A percentile compares a stretch with the other conserved stretches of the same genome.
Conservation (phyloP, 352 stramenopile species). For the Globisporangium cylindrosporum region DNA sequence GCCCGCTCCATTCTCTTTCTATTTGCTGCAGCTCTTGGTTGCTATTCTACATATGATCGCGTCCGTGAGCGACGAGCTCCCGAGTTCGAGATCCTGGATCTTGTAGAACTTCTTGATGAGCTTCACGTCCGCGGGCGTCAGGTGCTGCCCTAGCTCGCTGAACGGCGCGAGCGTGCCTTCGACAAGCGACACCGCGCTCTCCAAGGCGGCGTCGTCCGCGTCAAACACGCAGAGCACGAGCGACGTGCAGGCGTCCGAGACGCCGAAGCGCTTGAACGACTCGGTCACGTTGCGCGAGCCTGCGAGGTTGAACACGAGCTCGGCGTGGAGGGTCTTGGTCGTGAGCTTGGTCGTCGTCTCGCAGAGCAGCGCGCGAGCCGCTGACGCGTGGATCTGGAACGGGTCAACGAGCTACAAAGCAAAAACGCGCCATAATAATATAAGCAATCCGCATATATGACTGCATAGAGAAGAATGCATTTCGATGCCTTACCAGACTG, state of each 20-base stretch:
- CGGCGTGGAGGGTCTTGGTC: constrained; percentile 74
- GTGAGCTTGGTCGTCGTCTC: constrained; percentile 54
- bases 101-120: constrained; percentile 84
- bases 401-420: constrained; percentile 51
- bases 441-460: background rate
- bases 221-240: constrained; percentile 79
- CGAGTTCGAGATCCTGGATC: constrained; percentile 76
- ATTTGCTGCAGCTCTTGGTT: constrained; percentile 87
- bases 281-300: constrained; percentile 80
- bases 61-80: constrained; percentile 56
- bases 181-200: constrained; percentile 36
- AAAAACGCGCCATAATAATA: background rate
- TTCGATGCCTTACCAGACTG: constrained; percentile 36
- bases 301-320: constrained; percentile 86
- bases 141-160: constrained; percentile 43
- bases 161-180: constrained; percentile 47
- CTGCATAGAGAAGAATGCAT: background rate
- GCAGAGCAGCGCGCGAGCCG: constrained; percentile 66
- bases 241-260: constrained; percentile 50
- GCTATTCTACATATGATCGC: constrained; percentile 80
- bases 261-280: constrained; percentile 78
- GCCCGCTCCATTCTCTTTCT: constrained; percentile 5
- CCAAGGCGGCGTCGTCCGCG: constrained; percentile 42
- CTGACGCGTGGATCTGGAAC: constrained; percentile 77
- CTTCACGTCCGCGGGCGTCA: constrained; percentile 47